Evolutionary conservation across 441 rosid genomes (phyloP).

Genomic region (Mallotus japonicus): DNA sequence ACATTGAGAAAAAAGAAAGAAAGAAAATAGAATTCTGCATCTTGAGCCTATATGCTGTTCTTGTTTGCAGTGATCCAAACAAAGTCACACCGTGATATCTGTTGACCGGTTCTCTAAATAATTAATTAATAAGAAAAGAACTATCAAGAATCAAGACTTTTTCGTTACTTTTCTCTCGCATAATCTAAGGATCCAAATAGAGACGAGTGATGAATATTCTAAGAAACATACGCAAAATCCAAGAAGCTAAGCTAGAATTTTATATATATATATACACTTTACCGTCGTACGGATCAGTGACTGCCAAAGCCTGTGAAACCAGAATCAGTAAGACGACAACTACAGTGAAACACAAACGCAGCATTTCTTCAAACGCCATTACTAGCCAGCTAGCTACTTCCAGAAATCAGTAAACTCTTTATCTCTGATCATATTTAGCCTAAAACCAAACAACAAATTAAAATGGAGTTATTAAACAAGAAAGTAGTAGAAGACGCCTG

Average conservation of each 20-base stretch:
- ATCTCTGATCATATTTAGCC: too few relatives aligned
- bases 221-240: neutral
- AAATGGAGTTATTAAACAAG: neutral
- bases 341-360: conserved; percentile 23
- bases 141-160: neutral
- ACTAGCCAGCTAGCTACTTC: conserved; percentile 1
- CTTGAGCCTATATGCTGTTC: neutral
- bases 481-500: neutral
- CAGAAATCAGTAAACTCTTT: too few relatives aligned
- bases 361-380: conserved; percentile 31
- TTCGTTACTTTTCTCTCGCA: neutral
- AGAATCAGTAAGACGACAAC: conserved; percentile 38
- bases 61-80: neutral
- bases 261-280: neutral
- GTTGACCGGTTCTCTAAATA: neutral
- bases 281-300: conserved; percentile 75
- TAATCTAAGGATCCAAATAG: conserved; percentile 23
- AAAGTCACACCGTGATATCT: neutral
- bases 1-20: neutral
- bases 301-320: conserved; percentile 40
- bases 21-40: conserved; percentile 5
- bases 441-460: too few relatives aligned
- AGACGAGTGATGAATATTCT: neutral
- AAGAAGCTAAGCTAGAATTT: neutral
- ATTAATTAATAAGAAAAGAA: neutral